A percentile compares a stretch with the other conserved stretches of the same genome.
Evolutionary conservation across 768 basidiomycete genomes (phyloP).

Genomic region (Lactarius sanguifluus): DNA sequence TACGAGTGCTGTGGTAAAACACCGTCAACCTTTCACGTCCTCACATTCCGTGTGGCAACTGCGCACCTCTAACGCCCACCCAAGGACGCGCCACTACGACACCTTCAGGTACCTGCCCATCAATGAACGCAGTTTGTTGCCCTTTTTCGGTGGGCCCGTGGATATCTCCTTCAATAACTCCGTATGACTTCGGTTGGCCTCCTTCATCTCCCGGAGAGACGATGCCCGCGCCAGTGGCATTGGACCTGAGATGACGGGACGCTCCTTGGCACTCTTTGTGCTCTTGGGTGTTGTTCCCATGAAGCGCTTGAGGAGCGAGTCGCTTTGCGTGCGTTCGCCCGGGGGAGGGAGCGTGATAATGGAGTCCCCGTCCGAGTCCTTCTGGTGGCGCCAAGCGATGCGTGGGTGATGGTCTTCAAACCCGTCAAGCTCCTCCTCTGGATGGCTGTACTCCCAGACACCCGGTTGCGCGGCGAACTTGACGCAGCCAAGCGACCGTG

Average conservation of each 20-base stretch:
- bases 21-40: constrained; percentile 15
- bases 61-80: constrained; percentile 22
- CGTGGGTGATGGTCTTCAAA: constrained; percentile 8
- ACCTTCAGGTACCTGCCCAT: constrained; percentile 29
- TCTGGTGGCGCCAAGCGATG: constrained; percentile 16
- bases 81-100: constrained; percentile 19
- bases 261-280: constrained; percentile 25
- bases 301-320: constrained; percentile 32
- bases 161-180: constrained; percentile 24
- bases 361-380: constrained; percentile 26
- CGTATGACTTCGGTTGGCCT: constrained; percentile 23
- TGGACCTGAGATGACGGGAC: constrained; percentile 38
- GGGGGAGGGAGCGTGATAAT: constrained; percentile 33
- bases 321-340: constrained; percentile 26
- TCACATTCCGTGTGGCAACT: constrained; percentile 8
- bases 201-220: constrained; percentile 27
- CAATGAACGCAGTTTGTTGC: constrained; percentile 36
- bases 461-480: constrained; percentile 27
- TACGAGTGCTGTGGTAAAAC: constrained; percentile 7
- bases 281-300: constrained; percentile 28
- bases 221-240: constrained; percentile 33
- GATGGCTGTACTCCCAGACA: constrained; percentile 23
- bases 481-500: constrained; percentile 28
- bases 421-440: constrained; percentile 14
- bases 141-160: constrained; percentile 26